Conservation (phyloP, 2,329 filamentous ascomycete species). For the Penicillium decumbens region DNA sequence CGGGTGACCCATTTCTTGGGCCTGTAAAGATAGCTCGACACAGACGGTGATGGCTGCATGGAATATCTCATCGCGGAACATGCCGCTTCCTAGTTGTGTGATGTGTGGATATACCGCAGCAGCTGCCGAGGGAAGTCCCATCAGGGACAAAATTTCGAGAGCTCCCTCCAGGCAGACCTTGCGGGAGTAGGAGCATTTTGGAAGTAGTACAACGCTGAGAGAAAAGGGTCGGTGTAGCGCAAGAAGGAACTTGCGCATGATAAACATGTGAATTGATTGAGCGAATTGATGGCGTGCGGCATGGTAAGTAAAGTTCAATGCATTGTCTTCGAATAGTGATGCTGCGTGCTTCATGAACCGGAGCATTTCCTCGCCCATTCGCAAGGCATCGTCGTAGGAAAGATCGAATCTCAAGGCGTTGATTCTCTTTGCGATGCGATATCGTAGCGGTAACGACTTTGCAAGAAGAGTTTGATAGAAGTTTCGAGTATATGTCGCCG, state of each 20-base stretch:
- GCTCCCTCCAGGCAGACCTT: conserved; percentile 37
- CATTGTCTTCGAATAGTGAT: conserved; percentile 23
- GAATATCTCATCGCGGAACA: conserved; percentile 35
- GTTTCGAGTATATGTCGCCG: conserved; percentile 20
- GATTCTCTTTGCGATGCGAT: conserved; percentile 28
- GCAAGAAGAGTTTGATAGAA: conserved; percentile 29
- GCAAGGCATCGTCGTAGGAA: conserved; percentile 33
- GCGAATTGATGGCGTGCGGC: conserved; percentile 24
- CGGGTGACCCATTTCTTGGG: conserved; percentile 22
- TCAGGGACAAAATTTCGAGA: conserved; percentile 33
- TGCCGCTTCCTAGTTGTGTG: conserved; percentile 30
- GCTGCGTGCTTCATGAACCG: conserved; percentile 21
- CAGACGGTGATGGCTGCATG: conserved; percentile 33
- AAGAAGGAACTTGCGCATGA: conserved; percentile 53
- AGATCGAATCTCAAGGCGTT: conserved; percentile 30
- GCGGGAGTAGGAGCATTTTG: conserved; percentile 36
- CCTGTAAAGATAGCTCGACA: conserved; percentile 31
- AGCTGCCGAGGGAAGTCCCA: conserved; percentile 19
- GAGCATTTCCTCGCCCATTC: conserved; percentile 28
- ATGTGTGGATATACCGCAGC: conserved; percentile 27
- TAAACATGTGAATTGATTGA: conserved; percentile 46
- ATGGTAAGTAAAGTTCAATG: conserved; percentile 4
- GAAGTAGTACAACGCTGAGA: conserved; percentile 30
- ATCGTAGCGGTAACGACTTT: conserved; percentile 27
- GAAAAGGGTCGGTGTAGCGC: conserved; percentile 48